phyloP scores from a whole-genome alignment of 331 rosid genomes.

The Arachis monticola region DNA sequence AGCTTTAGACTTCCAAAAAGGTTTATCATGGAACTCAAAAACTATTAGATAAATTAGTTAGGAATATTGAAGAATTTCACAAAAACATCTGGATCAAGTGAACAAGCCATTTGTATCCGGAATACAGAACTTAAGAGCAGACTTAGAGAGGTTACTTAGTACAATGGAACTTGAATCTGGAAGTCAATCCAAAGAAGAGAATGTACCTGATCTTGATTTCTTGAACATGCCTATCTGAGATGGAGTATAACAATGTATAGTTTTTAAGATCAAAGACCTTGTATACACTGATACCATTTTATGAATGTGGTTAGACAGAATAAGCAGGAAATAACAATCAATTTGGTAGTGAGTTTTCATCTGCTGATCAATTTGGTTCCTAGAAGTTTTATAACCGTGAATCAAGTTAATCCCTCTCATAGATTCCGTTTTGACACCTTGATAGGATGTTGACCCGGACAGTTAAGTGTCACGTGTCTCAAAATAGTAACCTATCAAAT shows the following conservation, averaged over 20 bases:
- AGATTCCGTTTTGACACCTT: no score
- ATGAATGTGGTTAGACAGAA: slow-evolving; percentile 32
- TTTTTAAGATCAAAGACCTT: slow-evolving; percentile 93
- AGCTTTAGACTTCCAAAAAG: background rate
- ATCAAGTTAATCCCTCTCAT: no score
- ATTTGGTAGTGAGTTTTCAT: no score
- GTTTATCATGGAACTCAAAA: background rate
- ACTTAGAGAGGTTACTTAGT: slow-evolving; percentile 18
- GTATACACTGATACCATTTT: slow-evolving; percentile 64
- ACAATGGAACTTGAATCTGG: slow-evolving; percentile 9
- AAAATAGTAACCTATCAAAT: no score
- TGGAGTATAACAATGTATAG: slow-evolving; percentile 88
- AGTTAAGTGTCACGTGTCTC: no score
- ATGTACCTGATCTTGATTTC: slow-evolving; percentile 89
- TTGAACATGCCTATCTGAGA: slow-evolving; percentile 81
- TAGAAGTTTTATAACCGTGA: no score
- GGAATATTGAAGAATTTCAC: background rate
- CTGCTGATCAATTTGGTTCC: no score
- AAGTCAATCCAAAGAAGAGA: slow-evolving; percentile 9
- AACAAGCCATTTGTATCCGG: background rate
- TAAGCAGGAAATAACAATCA: background rate
- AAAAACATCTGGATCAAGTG: background rate
- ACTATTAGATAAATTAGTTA: background rate
- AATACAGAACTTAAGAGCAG: background rate
- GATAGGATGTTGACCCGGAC: no score